These are phyloP conservation scores for Auriscalpium orientale DNA, from an alignment of 768 basidiomycete genomes.

Conservation along the genomic window DNA sequence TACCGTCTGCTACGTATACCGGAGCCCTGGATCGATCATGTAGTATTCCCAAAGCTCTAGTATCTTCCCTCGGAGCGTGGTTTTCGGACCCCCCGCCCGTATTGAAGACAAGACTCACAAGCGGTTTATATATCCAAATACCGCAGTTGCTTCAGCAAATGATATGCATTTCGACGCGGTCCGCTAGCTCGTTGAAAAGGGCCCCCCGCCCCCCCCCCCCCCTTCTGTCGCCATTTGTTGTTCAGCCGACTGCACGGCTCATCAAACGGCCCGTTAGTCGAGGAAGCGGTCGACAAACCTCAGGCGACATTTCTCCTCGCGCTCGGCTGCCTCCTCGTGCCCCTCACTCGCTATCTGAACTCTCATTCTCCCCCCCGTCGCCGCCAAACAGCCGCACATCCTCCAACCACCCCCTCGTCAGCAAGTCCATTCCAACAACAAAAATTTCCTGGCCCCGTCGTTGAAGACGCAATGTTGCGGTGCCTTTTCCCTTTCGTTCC, in stretches of 20 bases:
- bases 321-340: conserved; percentile 85
- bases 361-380: conserved; percentile 67
- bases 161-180: conserved; percentile 40
- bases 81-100: conserved; percentile 61
- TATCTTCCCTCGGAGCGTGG: neutral
- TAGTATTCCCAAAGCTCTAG: too few relatives aligned
- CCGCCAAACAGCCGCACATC: conserved; percentile 33
- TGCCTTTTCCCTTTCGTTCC: conserved; percentile 72
- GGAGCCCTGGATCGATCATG: too few relatives aligned
- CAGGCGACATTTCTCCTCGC: conserved; percentile 74
- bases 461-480: conserved; percentile 63
- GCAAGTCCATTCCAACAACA: conserved; percentile 66
- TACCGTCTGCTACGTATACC: neutral
- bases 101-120: conserved; percentile 74
- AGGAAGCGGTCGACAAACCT: conserved; percentile 58
- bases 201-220: neutral
- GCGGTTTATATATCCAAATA: conserved; percentile 87
- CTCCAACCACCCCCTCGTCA: too few relatives aligned
- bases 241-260: neutral
- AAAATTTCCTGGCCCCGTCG: conserved; percentile 64
- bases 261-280: conserved; percentile 37
- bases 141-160: conserved; percentile 58
- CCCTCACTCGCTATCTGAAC: conserved; percentile 89
- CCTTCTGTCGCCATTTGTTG: neutral
- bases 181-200: conserved; percentile 45